These are phyloP conservation scores for Puccinellia tenuiflora DNA, from an alignment of 176 grass and related monocot genomes.

Conservation along the genomic window DNA sequence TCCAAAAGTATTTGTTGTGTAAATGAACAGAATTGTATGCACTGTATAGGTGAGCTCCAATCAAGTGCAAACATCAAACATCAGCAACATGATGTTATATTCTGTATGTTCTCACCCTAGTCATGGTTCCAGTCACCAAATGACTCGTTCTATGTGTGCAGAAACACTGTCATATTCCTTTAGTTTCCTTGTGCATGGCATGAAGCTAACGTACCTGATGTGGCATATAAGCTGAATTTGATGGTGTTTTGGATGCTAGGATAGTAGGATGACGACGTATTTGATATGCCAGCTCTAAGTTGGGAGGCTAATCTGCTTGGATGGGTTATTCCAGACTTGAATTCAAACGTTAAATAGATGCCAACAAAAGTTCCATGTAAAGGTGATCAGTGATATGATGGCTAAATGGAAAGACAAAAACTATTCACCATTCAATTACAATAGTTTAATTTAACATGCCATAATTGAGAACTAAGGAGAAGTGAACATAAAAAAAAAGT, in stretches of 20 bases:
- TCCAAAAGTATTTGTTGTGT: background rate
- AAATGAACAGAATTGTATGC: background rate
- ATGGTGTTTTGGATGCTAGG: background rate
- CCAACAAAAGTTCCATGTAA: background rate
- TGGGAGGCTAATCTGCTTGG: background rate
- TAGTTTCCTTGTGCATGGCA: background rate
- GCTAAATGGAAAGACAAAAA: background rate
- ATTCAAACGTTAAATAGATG: background rate
- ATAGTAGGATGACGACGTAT: background rate
- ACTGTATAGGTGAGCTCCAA: background rate
- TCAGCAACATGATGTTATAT: background rate
- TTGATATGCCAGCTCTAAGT: background rate
- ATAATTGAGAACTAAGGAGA: background rate
- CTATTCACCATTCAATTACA: background rate
- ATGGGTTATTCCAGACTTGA: background rate
- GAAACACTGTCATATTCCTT: background rate
- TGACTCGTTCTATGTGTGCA: background rate
- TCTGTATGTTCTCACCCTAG: background rate
- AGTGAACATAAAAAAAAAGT: background rate
- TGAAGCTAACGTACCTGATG: background rate
- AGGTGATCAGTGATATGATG: background rate
- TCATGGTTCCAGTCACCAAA: background rate
- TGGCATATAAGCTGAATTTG: background rate
- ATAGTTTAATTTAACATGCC: background rate
- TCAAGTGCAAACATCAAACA: background rate